A percentile compares a stretch with the other conserved stretches of the same genome.
These are phyloP conservation scores for Capsella rubella DNA, from an alignment of 441 rosid genomes.

Conservation along the genomic window DNA sequence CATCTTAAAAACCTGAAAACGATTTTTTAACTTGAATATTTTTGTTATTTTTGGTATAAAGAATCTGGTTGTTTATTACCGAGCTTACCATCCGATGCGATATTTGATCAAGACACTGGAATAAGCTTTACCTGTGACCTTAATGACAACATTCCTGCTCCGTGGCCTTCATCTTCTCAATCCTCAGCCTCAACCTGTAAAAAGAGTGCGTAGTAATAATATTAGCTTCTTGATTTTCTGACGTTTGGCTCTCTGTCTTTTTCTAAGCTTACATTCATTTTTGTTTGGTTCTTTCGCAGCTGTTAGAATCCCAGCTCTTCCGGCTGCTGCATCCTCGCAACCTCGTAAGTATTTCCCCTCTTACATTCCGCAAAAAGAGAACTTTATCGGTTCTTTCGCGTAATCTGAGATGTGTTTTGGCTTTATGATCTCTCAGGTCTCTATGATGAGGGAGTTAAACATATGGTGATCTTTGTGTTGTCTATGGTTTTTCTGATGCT, in stretches of 20 bases:
- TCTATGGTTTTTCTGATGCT: conserved; percentile 34
- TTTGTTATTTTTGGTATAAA: conserved; percentile 40
- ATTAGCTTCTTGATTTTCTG: conserved; percentile 3
- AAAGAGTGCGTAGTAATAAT: conserved; percentile 53
- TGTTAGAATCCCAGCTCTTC: conserved; percentile 85
- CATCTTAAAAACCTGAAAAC: background rate
- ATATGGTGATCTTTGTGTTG: conserved; percentile 43
- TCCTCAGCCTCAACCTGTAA: conserved; percentile 75
- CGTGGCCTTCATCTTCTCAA: conserved; percentile 75
- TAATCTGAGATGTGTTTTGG: conserved; percentile 2
- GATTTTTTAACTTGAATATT: conserved; percentile 5
- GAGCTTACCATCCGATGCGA: conserved; percentile 96
- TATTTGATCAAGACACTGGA: conserved; percentile 72
- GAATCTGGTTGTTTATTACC: conserved; percentile 94
- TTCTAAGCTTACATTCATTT: background rate
- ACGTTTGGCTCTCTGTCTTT: conserved; percentile 9
- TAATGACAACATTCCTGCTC: conserved; percentile 96
- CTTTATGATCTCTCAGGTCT: conserved; percentile 54
- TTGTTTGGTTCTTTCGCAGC: conserved; percentile 52
- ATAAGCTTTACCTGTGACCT: conserved; percentile 94
- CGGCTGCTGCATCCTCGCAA: conserved; percentile 87
- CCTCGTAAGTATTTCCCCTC: conserved; percentile 52
- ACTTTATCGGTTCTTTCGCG: background rate
- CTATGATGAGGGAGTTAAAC: conserved; percentile 44
- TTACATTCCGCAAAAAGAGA: background rate